Conservation (phyloP, 129 eudicot species). For the Helianthus tuberosus region DNA sequence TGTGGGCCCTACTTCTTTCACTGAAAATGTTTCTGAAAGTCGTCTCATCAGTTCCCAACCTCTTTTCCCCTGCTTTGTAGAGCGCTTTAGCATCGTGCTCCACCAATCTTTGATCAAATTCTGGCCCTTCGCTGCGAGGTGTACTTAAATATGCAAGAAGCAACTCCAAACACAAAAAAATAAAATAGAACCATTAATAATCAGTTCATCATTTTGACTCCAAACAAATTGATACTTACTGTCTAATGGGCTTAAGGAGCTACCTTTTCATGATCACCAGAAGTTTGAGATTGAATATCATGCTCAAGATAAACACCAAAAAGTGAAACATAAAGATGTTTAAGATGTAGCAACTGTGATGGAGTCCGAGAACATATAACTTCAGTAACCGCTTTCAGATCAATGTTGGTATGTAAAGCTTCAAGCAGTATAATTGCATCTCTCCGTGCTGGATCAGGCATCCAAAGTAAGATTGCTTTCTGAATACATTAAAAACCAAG, state of each 20-base stretch:
- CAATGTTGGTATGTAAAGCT: conserved; percentile 38
- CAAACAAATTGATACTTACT: background rate
- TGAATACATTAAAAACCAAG: conserved; percentile 23
- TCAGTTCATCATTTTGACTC: background rate
- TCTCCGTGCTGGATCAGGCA: conserved; percentile 65
- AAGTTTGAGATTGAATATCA: conserved; percentile 55
- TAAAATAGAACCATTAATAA: background rate
- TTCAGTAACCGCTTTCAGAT: conserved; percentile 64
- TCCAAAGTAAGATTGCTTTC: conserved; percentile 64
- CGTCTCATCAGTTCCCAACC: conserved; percentile 74
- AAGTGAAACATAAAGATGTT: conserved; percentile 51
- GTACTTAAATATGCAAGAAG: conserved; percentile 60
- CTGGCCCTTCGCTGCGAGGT: conserved; percentile 73
- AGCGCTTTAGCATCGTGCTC: conserved; percentile 72
- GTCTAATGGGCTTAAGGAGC: background rate
- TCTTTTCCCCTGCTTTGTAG: conserved; percentile 85
- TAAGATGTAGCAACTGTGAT: conserved; percentile 56
- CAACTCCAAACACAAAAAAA: conserved; percentile 43
- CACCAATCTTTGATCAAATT: conserved; percentile 51
- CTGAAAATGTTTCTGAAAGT: conserved; percentile 63
- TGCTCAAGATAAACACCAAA: conserved; percentile 72
- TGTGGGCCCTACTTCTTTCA: conserved; percentile 73
- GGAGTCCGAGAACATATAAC: conserved; percentile 71
- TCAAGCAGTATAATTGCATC: conserved; percentile 59
- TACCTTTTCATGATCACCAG: conserved; percentile 75